These are phyloP conservation scores for Trichoderma brevicompactum DNA, from an alignment of 2,329 filamentous ascomycete species.

Conservation along the genomic window DNA sequence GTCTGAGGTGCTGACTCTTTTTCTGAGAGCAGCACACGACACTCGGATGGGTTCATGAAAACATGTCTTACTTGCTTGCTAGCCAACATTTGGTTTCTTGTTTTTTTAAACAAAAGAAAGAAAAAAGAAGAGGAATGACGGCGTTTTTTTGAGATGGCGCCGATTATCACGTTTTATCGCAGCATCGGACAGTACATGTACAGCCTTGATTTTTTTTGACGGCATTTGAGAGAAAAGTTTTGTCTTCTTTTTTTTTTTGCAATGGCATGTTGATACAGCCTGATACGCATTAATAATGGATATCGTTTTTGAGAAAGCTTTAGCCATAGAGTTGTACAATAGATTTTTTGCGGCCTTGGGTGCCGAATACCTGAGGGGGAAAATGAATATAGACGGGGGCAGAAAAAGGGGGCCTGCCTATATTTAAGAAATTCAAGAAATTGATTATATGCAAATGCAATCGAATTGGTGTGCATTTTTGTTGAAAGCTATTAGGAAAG, in stretches of 20 bases:
- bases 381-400: neutral
- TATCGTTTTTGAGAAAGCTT: constrained; percentile 1
- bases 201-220: constrained; percentile 3
- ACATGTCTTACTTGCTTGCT: neutral
- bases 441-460: too few species aligned
- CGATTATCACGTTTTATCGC: neutral
- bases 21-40: neutral
- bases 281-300: neutral
- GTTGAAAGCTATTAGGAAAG: too few species aligned
- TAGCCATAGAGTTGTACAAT: constrained; percentile 1
- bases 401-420: neutral
- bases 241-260: constrained; percentile 1
- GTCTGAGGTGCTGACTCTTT: neutral
- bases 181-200: constrained; percentile 4
- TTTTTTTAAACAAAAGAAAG: neutral
- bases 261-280: neutral
- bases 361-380: neutral
- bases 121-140: neutral
- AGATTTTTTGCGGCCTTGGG: neutral
- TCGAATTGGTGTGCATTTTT: too few species aligned
- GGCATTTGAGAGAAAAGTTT: neutral
- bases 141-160: neutral
- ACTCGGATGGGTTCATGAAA: neutral
- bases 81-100: neutral
- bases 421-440: neutral